Evolutionary conservation across 169 alveolate genomes (phyloP).

Genomic region (Cryptosporidium muris): DNA sequence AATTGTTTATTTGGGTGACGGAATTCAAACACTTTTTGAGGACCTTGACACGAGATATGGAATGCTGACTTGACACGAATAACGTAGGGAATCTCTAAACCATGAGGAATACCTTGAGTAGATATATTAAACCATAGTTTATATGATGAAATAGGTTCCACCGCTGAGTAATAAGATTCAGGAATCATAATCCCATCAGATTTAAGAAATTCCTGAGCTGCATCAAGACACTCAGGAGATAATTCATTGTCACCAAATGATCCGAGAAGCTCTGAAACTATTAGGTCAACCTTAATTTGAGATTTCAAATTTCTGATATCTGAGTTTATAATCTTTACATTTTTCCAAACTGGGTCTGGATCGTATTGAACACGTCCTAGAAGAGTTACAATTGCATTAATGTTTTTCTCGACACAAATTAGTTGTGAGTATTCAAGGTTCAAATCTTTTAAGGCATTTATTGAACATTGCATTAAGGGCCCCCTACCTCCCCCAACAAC

Average conservation of each 20-base stretch:
- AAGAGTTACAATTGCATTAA: conserved; percentile 80
- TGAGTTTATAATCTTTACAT: conserved; percentile 72
- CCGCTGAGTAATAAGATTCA: conserved; percentile 74
- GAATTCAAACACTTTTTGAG: conserved; percentile 77
- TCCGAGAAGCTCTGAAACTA: conserved; percentile 84
- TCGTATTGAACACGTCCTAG: conserved; percentile 43
- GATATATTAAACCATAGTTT: conserved; percentile 75
- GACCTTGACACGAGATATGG: conserved; percentile 72
- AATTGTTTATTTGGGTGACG: conserved; percentile 73
- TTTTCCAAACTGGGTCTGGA: conserved; percentile 44
- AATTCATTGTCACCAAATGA: conserved; percentile 88
- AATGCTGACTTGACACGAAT: conserved; percentile 70
- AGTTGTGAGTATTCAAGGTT: conserved; percentile 68
- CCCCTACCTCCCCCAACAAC: conserved; percentile 89
- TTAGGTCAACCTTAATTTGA: conserved; percentile 76
- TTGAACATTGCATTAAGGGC: conserved; percentile 80
- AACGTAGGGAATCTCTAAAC: conserved; percentile 79
- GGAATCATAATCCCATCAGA: conserved; percentile 82
- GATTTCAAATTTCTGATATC: conserved; percentile 80
- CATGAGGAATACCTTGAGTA: conserved; percentile 4
- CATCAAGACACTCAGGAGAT: conserved; percentile 84
- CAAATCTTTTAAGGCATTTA: conserved; percentile 76
- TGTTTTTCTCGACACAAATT: conserved; percentile 83
- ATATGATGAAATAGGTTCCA: conserved; percentile 81
- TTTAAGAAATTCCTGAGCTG: conserved; percentile 77